Evolutionary conservation across 177 flowering plant species (phyloP).

Genomic region (Vitis hybrid): DNA sequence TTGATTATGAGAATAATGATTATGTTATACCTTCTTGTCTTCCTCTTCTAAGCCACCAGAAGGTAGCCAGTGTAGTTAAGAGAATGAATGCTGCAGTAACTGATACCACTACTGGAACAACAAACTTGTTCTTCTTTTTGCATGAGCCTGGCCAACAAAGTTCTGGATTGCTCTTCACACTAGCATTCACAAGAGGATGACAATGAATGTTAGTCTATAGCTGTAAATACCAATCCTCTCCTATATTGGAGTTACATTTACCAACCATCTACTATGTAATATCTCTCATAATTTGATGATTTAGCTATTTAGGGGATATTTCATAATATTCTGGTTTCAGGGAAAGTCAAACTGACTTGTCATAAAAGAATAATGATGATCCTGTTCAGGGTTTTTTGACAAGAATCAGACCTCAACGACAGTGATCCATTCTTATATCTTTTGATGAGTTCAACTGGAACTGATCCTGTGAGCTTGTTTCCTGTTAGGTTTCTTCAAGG

Average conservation of each 20-base stretch:
- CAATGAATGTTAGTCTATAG: too few species aligned
- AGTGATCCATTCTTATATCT: slow-evolving; percentile 10
- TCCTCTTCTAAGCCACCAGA: slow-evolving; percentile 5
- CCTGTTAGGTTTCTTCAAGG: slow-evolving; percentile 20
- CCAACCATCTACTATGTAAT: too few species aligned
- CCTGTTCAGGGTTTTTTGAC: too few species aligned
- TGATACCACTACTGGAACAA: slow-evolving; percentile 15
- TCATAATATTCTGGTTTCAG: too few species aligned
- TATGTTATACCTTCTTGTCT: not conserved
- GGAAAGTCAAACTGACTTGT: too few species aligned
- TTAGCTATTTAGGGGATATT: too few species aligned
- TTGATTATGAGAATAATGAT: not conserved
- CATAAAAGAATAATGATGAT: too few species aligned
- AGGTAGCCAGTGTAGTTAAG: not conserved
- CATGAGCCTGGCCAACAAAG: not conserved
- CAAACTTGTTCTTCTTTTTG: slow-evolving; percentile 9
- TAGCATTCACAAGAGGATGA: too few species aligned
- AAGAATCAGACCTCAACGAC: not conserved
- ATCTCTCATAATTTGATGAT: too few species aligned
- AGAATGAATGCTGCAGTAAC: slow-evolving; percentile 5
- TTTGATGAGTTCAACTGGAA: slow-evolving; percentile 19
- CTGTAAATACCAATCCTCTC: too few species aligned
- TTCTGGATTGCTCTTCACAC: too few species aligned
- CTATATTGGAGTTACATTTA: too few species aligned
- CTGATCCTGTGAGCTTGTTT: slow-evolving; percentile 22